phyloP scores from a whole-genome alignment of 1,284 basidiomycete species.

The Ganoderma boninense region DNA sequence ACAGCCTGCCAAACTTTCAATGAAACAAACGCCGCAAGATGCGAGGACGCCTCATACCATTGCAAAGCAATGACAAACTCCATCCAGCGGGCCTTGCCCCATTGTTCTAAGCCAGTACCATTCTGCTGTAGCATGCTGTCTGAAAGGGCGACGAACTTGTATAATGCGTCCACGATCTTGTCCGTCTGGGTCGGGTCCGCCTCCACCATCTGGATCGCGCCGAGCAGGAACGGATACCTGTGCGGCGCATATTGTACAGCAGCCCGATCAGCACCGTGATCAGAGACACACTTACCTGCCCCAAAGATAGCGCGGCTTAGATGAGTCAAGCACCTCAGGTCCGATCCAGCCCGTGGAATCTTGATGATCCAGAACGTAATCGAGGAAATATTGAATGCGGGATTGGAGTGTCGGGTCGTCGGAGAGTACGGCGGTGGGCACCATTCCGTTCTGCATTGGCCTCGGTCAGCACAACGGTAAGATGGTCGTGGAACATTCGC shows the following conservation, averaged over 20 bases:
- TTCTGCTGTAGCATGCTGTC: constrained; percentile 52
- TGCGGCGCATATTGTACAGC: background rate
- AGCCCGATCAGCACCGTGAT: background rate
- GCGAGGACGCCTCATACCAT: constrained; percentile 47
- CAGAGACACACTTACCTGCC: constrained; percentile 47
- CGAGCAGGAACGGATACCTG: constrained; percentile 62
- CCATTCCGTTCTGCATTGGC: background rate
- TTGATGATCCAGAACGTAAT: constrained; percentile 61
- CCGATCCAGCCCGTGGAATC: constrained; percentile 64
- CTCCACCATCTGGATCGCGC: constrained; percentile 60
- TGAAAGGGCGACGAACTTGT: constrained; percentile 52
- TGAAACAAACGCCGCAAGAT: constrained; percentile 35
- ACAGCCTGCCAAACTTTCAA: constrained; percentile 42
- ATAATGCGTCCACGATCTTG: constrained; percentile 52
- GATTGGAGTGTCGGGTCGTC: constrained; percentile 52
- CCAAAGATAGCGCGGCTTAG: constrained; percentile 60
- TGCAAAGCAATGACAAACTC: constrained; percentile 61
- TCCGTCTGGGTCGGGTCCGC: constrained; percentile 51
- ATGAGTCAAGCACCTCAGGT: constrained; percentile 56
- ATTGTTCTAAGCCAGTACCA: constrained; percentile 53
- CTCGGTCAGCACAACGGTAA: background rate
- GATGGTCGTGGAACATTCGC: background rate
- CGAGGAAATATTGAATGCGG: constrained; percentile 56
- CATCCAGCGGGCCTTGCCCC: constrained; percentile 61
- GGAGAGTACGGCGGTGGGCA: constrained; percentile 47